A percentile compares a stretch with the other conserved stretches of the same genome.
These are phyloP conservation scores for Cryptococcus floricola DNA, from an alignment of 1,284 basidiomycete genomes.

Conservation along the genomic window DNA sequence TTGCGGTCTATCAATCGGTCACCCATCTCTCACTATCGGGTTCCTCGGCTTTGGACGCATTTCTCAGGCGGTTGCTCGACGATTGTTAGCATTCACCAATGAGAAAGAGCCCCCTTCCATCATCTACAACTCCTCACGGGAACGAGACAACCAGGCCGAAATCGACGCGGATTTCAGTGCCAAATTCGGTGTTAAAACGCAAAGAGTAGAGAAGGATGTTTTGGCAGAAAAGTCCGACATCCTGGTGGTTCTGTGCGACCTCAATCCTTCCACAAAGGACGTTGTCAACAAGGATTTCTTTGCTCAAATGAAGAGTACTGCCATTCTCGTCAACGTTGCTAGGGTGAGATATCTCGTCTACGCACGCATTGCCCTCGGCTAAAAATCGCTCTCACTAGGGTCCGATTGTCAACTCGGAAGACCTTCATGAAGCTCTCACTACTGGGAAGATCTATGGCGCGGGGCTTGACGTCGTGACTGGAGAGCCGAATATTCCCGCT, in stretches of 20 bases:
- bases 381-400: slow-evolving; percentile 33
- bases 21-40: slow-evolving; percentile 61
- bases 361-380: background rate
- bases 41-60: slow-evolving; percentile 95
- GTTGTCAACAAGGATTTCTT: slow-evolving; percentile 70
- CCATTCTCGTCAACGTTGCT: slow-evolving; percentile 73
- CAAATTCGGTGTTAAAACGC: slow-evolving; percentile 56
- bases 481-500: slow-evolving; percentile 71
- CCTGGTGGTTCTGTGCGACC: slow-evolving; percentile 76
- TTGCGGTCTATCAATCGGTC: slow-evolving; percentile 51
- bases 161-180: slow-evolving; percentile 58
- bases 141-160: slow-evolving; percentile 42
- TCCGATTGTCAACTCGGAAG: slow-evolving; percentile 79
- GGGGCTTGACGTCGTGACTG: slow-evolving; percentile 88
- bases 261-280: slow-evolving; percentile 68
- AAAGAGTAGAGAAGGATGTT: slow-evolving; percentile 60
- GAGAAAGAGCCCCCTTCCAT: slow-evolving; percentile 30
- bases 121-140: slow-evolving; percentile 37
- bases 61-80: slow-evolving; percentile 69
- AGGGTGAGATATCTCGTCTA: slow-evolving; percentile 55
- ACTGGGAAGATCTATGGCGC: slow-evolving; percentile 82
- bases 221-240: slow-evolving; percentile 73
- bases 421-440: slow-evolving; percentile 72
- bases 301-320: slow-evolving; percentile 74
- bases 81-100: slow-evolving; percentile 70